Evolutionary conservation across 1,284 basidiomycete genomes (phyloP).

Genomic region (Peniophora sp.): DNA sequence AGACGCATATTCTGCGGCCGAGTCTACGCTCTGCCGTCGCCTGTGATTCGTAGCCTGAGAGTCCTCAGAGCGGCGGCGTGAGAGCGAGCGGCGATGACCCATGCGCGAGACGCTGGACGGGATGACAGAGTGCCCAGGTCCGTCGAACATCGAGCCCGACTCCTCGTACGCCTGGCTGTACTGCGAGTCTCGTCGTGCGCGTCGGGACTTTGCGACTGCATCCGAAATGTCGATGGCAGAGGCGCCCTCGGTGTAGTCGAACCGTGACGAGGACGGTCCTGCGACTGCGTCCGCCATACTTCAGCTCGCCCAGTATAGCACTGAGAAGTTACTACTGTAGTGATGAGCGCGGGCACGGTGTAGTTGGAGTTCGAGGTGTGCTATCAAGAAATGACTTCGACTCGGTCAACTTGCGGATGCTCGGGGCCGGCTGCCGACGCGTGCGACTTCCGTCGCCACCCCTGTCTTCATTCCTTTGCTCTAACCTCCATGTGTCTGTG

Average conservation of each 20-base stretch:
- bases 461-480: too few species aligned
- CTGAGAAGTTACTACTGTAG: too few species aligned
- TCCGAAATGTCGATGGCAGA: conserved; percentile 63
- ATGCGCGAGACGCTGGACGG: conserved; percentile 74
- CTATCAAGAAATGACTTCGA: too few species aligned
- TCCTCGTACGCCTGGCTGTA: conserved; percentile 50
- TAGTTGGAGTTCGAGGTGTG: too few species aligned
- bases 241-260: conserved; percentile 81
- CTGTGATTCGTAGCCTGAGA: conserved; percentile 18
- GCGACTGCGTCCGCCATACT: conserved; percentile 1
- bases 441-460: too few species aligned
- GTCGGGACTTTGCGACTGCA: conserved; percentile 41
- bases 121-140: conserved; percentile 61
- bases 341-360: too few species aligned
- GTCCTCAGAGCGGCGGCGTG: conserved; percentile 47
- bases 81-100: conserved; percentile 41
- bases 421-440: too few species aligned
- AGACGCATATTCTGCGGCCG: not conserved
- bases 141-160: conserved; percentile 65
- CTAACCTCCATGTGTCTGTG: too few species aligned
- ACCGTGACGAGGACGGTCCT: conserved; percentile 8
- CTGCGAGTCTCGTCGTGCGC: conserved; percentile 58
- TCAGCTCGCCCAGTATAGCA: too few species aligned
- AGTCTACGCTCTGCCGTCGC: conserved; percentile 19
- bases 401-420: too few species aligned